Conservation (phyloP, 2,329 filamentous ascomycete species). For the Ophiostoma sp. region DNA sequence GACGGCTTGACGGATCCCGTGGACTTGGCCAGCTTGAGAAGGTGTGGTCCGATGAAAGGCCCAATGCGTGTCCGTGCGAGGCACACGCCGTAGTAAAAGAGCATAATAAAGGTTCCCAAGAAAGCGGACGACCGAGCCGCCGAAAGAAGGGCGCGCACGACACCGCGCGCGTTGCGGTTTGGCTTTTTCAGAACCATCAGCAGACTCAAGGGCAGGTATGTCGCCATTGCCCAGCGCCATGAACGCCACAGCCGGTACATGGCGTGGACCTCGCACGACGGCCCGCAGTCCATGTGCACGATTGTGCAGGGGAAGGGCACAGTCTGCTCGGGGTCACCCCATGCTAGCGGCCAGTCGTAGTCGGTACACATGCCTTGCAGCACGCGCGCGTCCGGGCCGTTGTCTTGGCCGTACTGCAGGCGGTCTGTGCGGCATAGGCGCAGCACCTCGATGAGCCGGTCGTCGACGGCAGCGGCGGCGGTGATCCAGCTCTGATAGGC, state of each 20-base stretch:
- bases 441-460: constrained; percentile 67
- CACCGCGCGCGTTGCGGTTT: constrained; percentile 40
- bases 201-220: constrained; percentile 70
- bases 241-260: constrained; percentile 60
- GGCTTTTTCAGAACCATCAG: constrained; percentile 49
- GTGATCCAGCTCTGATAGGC: constrained; percentile 79
- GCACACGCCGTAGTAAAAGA: constrained; percentile 84
- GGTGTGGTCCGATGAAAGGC: constrained; percentile 45
- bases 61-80: constrained; percentile 68
- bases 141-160: constrained; percentile 30
- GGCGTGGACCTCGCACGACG: constrained; percentile 70
- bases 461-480: constrained; percentile 68
- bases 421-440: constrained; percentile 58
- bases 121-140: constrained; percentile 65
- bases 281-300: constrained; percentile 72
- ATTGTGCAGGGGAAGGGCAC: constrained; percentile 76
- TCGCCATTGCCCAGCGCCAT: constrained; percentile 68
- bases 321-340: constrained; percentile 65
- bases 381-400: constrained; percentile 57
- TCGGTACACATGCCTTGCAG: constrained; percentile 68
- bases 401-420: constrained; percentile 68
- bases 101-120: constrained; percentile 66
- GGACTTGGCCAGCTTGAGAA: not conserved
- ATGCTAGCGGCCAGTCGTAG: constrained; percentile 60
- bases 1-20: not conserved